Conservation (phyloP, 495 filamentous ascomycete genomes). For the Neurospora pannonica region DNA sequence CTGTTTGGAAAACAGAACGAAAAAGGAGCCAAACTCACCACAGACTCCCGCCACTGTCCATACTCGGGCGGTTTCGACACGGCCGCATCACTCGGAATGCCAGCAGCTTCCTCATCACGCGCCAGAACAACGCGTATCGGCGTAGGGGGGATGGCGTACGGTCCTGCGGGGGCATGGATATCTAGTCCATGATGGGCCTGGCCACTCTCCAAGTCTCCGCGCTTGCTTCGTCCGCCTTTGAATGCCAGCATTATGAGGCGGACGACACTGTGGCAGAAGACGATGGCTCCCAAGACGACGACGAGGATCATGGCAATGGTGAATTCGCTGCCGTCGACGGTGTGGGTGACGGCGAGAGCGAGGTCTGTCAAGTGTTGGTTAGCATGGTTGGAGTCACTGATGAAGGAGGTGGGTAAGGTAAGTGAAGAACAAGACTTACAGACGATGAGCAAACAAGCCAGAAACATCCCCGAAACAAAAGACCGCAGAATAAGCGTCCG, state of each 20-base stretch:
- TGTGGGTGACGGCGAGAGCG: conserved; percentile 52
- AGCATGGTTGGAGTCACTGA: neutral
- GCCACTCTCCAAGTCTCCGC: conserved; percentile 7
- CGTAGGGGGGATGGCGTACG: conserved; percentile 48
- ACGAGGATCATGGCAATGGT: conserved; percentile 69
- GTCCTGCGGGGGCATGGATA: conserved; percentile 13
- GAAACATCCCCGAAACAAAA: conserved; percentile 45
- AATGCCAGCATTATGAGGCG: conserved; percentile 57
- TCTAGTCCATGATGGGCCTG: neutral
- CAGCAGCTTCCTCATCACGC: conserved; percentile 51
- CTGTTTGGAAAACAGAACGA: neutral
- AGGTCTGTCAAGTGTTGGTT: conserved; percentile 44
- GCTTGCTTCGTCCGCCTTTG: conserved; percentile 21
- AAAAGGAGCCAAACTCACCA: conserved; percentile 48
- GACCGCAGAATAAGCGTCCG: conserved; percentile 48
- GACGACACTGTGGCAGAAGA: conserved; percentile 71
- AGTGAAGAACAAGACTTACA: conserved; percentile 38
- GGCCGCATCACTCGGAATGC: conserved; percentile 40
- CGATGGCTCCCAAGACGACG: conserved; percentile 60
- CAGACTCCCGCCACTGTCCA: conserved; percentile 71
- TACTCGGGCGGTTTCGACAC: conserved; percentile 76
- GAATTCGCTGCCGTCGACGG: conserved; percentile 49
- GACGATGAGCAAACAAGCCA: conserved; percentile 44
- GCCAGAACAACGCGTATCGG: conserved; percentile 56
- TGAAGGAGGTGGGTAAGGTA: neutral